A percentile compares a stretch with the other conserved stretches of the same genome.
phyloP scores from a whole-genome alignment of 2,329 filamentous ascomycete genomes.

The Botrytis squamosa region DNA sequence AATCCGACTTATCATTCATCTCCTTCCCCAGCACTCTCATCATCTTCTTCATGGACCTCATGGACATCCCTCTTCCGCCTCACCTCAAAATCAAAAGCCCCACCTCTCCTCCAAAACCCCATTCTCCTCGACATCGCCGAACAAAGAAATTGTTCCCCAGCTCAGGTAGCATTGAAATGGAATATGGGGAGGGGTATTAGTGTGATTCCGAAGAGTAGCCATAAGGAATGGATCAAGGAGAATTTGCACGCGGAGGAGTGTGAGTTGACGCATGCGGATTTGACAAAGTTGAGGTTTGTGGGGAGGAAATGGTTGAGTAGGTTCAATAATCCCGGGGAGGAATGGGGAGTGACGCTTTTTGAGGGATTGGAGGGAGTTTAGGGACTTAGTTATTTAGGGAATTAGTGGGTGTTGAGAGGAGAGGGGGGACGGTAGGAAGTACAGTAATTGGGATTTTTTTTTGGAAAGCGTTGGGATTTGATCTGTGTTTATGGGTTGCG shows the following conservation, averaged over 20 bases:
- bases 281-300: constrained; percentile 40
- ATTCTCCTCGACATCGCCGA: not conserved
- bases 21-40: not conserved
- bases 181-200: constrained; percentile 47
- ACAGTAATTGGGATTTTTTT: not conserved
- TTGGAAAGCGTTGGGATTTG: not conserved
- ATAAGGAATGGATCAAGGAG: constrained; percentile 45
- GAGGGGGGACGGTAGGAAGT: not conserved
- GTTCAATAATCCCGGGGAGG: constrained; percentile 37
- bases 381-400: not conserved
- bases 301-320: constrained; percentile 38
- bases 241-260: constrained; percentile 52
- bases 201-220: constrained; percentile 52
- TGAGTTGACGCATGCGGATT: constrained; percentile 40
- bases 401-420: not conserved
- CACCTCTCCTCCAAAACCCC: constrained; percentile 8
- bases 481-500: not conserved
- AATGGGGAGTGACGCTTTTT: constrained; percentile 40
- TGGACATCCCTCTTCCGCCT: not conserved
- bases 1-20: constrained; percentile 43
- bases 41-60: not conserved
- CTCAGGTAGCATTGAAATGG: constrained; percentile 50
- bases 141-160: constrained; percentile 34
- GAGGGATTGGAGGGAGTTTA: constrained; percentile 17
- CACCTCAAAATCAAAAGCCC: not conserved